Percentiles rank a stretch among this genome's conserved stretches.
phyloP scores from a whole-genome alignment of 371 early-diverging fungal species.

The Rhizomucor miehei region DNA sequence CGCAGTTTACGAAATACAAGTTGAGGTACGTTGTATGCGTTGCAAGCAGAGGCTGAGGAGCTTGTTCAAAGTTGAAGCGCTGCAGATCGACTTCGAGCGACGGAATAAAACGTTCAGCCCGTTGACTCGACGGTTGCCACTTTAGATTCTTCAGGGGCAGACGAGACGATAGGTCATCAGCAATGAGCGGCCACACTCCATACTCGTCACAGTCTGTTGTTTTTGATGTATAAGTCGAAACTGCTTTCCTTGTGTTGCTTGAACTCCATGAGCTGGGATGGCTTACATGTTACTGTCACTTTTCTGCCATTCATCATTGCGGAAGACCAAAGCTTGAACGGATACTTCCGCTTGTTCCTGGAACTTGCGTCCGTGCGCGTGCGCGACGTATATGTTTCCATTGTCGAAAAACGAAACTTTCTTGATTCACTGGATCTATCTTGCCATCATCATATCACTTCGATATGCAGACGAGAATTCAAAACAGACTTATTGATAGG shows the following conservation, averaged over 20 bases:
- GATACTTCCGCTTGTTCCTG: no score
- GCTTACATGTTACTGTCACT: slow-evolving; percentile 42
- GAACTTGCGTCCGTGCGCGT: no score
- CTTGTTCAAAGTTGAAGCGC: slow-evolving; percentile 54
- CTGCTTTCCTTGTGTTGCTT: not conserved
- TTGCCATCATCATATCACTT: no score
- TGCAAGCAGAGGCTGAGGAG: slow-evolving; percentile 55
- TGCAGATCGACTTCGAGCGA: slow-evolving; percentile 70
- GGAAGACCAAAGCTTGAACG: not conserved
- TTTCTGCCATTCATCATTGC: slow-evolving; percentile 33
- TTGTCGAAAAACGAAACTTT: no score
- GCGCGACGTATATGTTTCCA: no score
- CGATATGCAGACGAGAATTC: no score
- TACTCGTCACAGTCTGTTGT: slow-evolving; percentile 70
- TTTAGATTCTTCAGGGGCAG: slow-evolving; percentile 82
- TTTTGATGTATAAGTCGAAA: not conserved
- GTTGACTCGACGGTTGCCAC: slow-evolving; percentile 79
- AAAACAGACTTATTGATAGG: no score
- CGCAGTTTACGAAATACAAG: slow-evolving; percentile 79
- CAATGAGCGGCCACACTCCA: slow-evolving; percentile 74
- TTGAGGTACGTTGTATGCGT: slow-evolving; percentile 73
- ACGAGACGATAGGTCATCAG: slow-evolving; percentile 64
- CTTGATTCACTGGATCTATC: no score
- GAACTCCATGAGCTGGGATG: not conserved
- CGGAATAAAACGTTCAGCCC: slow-evolving; percentile 56